Base-by-base conservation (phyloP, 1,284 basidiomycete genomes). In the Fistulinella staudtii region DNA sequence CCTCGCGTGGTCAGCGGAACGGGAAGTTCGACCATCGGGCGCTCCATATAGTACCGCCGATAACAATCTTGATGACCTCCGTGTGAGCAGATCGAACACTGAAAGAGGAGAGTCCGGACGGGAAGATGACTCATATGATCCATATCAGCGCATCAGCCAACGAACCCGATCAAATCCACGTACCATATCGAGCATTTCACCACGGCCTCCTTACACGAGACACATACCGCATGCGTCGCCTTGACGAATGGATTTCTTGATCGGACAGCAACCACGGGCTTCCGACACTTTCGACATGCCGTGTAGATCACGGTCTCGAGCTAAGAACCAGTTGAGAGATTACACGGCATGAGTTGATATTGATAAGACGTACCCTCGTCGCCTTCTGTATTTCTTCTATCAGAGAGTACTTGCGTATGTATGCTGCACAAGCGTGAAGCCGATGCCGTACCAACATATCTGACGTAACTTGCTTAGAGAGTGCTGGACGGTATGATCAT, bases 31-130 rank as follows among this genome's bases (percentile, higher is more conserved):
- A 72, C 62, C 71, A 79, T 71, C 0, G 80, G 76, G 23, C 73
- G 73, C 27, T 71, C 66, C 49, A 72, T 64, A 55, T 85, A 85
- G 55, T 80, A 87, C 23, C 69, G 68, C 33, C 75, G 72, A 56
- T 86, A 88, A 61, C 86, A 89, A 18, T 74, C 71, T 52, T 83
- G 80, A 54, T 89, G 86, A 0, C 86, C 87, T 0, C 86, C 87
- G 51, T 89, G 86, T 37, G 76, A 68, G 57, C 87, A 89, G 6
- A 85, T 65, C 1, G 82, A 72, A 60, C 87, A 89, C 41, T 81
- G 79, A 55, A 88, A 82, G 4, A 85, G 64, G 4, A 87, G 66
- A 0, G 75, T 69, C 25, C 75, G 75, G 15, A 89, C 84, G 4
- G 87, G 87, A 21, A 89, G 73, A 43, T 79, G 86, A 57, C 86